Conservation (phyloP, 2,329 filamentous ascomycete genomes). For the Pseudopyricularia cyperi region DNA sequence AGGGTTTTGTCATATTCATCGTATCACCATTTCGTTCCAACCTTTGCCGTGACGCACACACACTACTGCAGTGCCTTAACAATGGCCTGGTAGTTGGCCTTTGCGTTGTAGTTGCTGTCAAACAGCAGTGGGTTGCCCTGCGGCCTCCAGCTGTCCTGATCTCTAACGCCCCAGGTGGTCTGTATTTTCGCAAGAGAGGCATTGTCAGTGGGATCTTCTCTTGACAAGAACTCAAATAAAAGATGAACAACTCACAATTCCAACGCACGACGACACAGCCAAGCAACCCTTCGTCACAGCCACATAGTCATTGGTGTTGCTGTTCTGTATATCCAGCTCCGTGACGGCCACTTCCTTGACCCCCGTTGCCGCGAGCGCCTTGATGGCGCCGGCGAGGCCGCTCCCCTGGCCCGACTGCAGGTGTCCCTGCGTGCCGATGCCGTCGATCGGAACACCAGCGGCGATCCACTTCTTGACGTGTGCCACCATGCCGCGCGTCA, state of each 20-base stretch:
- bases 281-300: conserved; percentile 45
- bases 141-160: conserved; percentile 36
- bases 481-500: conserved; percentile 34
- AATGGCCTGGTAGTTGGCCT: conserved; percentile 36
- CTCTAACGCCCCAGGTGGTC: conserved; percentile 1
- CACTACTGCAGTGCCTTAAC: conserved; percentile 17
- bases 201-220: neutral
- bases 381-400: conserved; percentile 33
- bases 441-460: conserved; percentile 50
- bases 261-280: conserved; percentile 44
- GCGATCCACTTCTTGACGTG: conserved; percentile 52
- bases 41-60: neutral
- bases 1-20: too few relatives aligned
- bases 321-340: conserved; percentile 53
- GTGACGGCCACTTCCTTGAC: conserved; percentile 48
- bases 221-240: conserved; percentile 21
- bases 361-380: conserved; percentile 35
- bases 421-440: conserved; percentile 48
- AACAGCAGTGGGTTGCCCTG: conserved; percentile 38
- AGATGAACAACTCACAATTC: conserved; percentile 34
- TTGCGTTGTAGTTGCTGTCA: conserved; percentile 35
- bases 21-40: too few relatives aligned
- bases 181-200: neutral
- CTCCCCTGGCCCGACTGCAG: conserved; percentile 30
- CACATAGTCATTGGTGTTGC: conserved; percentile 42